Evolutionary conservation across 192 early-diverging fungal species (phyloP).

Genomic region (Cladochytrium replicatum): DNA sequence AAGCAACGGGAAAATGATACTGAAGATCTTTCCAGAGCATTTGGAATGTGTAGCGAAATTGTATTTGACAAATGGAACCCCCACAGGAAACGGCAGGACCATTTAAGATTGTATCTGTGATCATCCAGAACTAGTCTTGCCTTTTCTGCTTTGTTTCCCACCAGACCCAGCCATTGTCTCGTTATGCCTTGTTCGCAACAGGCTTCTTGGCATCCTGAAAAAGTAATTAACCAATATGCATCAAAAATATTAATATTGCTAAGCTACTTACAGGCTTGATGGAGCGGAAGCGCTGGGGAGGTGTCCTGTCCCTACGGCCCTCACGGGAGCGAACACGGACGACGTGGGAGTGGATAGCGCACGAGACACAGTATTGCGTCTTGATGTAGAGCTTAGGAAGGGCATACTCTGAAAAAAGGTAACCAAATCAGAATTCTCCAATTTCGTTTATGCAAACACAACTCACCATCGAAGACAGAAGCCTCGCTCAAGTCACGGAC

Average conservation of each 20-base stretch:
- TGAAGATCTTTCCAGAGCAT: too few relatives aligned
- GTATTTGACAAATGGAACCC: too few relatives aligned
- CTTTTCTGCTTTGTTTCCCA: too few relatives aligned
- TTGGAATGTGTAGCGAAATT: too few relatives aligned
- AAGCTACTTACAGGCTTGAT: constrained; percentile 38
- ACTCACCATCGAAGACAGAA: constrained; percentile 82
- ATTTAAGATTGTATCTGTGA: too few relatives aligned
- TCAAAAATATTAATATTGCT: background rate
- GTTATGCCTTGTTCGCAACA: background rate
- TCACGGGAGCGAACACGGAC: constrained; percentile 87
- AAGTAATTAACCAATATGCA: background rate
- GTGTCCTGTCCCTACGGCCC: constrained; percentile 83
- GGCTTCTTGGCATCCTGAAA: background rate
- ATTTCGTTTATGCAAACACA: background rate
- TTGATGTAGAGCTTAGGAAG: constrained; percentile 99
- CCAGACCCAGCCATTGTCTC: background rate
- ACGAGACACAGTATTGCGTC: constrained; percentile 90
- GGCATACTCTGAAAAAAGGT: constrained; percentile 56
- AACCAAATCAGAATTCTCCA: background rate
- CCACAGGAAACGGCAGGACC: too few relatives aligned
- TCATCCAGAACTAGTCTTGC: too few relatives aligned
- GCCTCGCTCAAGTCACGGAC: constrained; percentile 93
- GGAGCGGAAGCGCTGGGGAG: constrained; percentile 78
- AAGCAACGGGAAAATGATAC: too few relatives aligned
- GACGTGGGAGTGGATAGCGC: constrained; percentile 87